Conservation (phyloP, 768 basidiomycete genomes). For the Suillus subaureus region DNA sequence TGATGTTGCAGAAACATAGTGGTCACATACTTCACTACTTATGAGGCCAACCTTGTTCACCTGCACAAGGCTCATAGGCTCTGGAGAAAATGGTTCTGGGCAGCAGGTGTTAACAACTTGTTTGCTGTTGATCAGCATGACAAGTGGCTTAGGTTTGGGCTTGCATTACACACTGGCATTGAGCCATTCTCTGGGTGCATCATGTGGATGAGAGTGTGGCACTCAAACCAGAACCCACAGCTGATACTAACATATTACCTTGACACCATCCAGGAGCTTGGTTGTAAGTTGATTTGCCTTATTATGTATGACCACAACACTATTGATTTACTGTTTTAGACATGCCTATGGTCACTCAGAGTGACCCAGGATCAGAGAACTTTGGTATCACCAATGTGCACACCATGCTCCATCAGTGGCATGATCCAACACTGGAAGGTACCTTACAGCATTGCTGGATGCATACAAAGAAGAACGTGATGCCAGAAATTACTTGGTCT, state of each 20-base stretch:
- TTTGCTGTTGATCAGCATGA: slow-evolving; percentile 47
- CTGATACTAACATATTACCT: slow-evolving; percentile 23
- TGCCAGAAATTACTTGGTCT: too few species aligned
- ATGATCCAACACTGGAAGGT: slow-evolving; percentile 38
- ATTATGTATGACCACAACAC: too few species aligned
- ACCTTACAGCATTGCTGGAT: too few species aligned
- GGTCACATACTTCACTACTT: not conserved
- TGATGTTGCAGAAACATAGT: slow-evolving; percentile 2
- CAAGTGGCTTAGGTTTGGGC: slow-evolving; percentile 45
- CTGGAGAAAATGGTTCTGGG: slow-evolving; percentile 33
- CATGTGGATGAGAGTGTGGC: slow-evolving; percentile 29
- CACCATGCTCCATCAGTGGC: slow-evolving; percentile 37
- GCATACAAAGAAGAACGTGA: too few species aligned
- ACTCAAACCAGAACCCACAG: slow-evolving; percentile 26
- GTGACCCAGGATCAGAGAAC: slow-evolving; percentile 48
- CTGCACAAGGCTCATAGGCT: slow-evolving; percentile 23
- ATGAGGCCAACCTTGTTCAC: slow-evolving; percentile 26
- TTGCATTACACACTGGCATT: slow-evolving; percentile 30
- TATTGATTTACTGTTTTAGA: too few species aligned
- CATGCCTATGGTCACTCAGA: slow-evolving; percentile 29
- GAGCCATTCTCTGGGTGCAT: slow-evolving; percentile 24
- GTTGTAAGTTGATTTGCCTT: slow-evolving; percentile 15
- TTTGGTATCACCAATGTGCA: slow-evolving; percentile 46
- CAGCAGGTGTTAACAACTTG: slow-evolving; percentile 45
- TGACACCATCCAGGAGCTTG: slow-evolving; percentile 16